phyloP scores from a whole-genome alignment of 169 alveolate genomes.

The Perkinsus olseni region DNA sequence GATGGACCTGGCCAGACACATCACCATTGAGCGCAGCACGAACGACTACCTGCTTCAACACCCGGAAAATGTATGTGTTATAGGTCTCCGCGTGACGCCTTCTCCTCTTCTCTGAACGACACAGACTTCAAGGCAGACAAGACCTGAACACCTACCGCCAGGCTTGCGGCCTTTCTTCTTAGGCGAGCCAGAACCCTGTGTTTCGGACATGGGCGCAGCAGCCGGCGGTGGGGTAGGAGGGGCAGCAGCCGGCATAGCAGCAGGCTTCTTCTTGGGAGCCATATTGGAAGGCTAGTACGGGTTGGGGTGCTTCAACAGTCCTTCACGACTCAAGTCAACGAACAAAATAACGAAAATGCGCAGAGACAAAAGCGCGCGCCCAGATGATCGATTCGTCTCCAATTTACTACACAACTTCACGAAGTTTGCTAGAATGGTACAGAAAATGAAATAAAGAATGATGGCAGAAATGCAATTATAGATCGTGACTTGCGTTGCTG shows the following conservation, averaged over 20 bases:
- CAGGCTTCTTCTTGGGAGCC: not conserved
- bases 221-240: not conserved
- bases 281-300: too few species aligned
- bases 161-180: not conserved
- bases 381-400: not conserved
- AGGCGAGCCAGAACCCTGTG: not conserved
- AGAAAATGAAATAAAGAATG: too few species aligned
- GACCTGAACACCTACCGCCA: not conserved
- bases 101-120: slow-evolving; percentile 16
- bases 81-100: slow-evolving; percentile 43
- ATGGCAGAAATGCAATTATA: too few species aligned
- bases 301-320: too few species aligned
- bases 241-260: not conserved
- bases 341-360: not conserved
- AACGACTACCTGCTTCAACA: slow-evolving; percentile 74
- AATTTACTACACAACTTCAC: too few species aligned
- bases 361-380: not conserved
- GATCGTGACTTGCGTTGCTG: too few species aligned
- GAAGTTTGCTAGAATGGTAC: too few species aligned
- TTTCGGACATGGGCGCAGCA: not conserved
- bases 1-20: slow-evolving; percentile 84
- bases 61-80: slow-evolving; percentile 67
- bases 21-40: too few species aligned
- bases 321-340: not conserved
- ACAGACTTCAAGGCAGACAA: not conserved